Conservation (phyloP, 192 early-diverging fungal genomes). For the Coemansia sp. region DNA sequence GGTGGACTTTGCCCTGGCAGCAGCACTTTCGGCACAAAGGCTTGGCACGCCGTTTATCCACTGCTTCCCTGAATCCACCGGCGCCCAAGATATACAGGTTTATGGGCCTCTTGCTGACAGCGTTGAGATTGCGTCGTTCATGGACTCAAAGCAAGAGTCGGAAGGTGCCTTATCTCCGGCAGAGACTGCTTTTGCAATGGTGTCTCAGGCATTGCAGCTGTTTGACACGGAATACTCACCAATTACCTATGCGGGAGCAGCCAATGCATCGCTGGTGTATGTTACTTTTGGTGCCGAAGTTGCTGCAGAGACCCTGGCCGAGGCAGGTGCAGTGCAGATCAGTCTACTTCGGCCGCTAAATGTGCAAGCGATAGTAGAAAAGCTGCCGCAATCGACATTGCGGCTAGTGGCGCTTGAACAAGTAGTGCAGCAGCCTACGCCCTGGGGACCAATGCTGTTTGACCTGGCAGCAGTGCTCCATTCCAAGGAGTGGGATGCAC, state of each 20-base stretch:
- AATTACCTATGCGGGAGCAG: slow-evolving; percentile 26
- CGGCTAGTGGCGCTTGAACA: slow-evolving; percentile 66
- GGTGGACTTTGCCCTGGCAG: slow-evolving; percentile 76
- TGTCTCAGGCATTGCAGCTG: slow-evolving; percentile 26
- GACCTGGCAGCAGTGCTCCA: slow-evolving; percentile 77
- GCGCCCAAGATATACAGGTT: slow-evolving; percentile 31
- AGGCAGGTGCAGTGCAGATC: slow-evolving; percentile 72
- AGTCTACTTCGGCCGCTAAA: slow-evolving; percentile 78
- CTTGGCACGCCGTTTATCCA: slow-evolving; percentile 64
- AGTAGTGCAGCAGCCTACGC: slow-evolving; percentile 56
- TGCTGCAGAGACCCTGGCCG: slow-evolving; percentile 39
- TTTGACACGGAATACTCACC: slow-evolving; percentile 12
- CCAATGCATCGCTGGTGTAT: slow-evolving; percentile 67
- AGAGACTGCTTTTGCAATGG: slow-evolving; percentile 9
- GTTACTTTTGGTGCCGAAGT: slow-evolving; percentile 59
- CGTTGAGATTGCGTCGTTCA: slow-evolving; percentile 44
- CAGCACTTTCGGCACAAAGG: slow-evolving; percentile 68
- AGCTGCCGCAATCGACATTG: slow-evolving; percentile 64
- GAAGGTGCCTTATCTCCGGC: not conserved
- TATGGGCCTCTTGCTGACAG: slow-evolving; percentile 32
- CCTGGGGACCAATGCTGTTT: slow-evolving; percentile 81
- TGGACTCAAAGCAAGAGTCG: slow-evolving; percentile 5
- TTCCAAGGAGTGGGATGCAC: slow-evolving; percentile 53
- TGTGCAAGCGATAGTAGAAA: slow-evolving; percentile 52
- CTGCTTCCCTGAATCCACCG: slow-evolving; percentile 51